Conservation (phyloP, 1,284 basidiomycete species). For the Wolfiporia cocos region DNA sequence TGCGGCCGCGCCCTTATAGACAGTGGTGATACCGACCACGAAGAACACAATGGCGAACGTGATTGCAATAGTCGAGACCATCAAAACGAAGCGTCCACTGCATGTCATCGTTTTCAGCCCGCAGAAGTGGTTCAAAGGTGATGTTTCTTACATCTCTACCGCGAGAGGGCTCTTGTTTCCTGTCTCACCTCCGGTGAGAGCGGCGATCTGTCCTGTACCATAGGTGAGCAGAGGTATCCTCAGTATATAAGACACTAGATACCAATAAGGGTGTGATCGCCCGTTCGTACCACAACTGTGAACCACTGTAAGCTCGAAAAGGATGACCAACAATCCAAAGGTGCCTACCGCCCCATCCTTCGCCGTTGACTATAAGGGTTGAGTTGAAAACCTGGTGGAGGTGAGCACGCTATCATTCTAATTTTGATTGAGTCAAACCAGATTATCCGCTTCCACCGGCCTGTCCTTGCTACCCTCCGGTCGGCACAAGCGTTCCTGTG, state of each 20-base stretch:
- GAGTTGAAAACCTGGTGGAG: conserved; percentile 55
- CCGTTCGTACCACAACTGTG: conserved; percentile 59
- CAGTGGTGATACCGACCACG: conserved; percentile 57
- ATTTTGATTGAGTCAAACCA: conserved; percentile 32
- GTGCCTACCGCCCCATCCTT: conserved; percentile 57
- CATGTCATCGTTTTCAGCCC: neutral
- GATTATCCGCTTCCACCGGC: conserved; percentile 59
- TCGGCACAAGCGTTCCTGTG: conserved; percentile 48
- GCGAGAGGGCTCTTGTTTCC: conserved; percentile 63
- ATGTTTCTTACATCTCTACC: conserved; percentile 49
- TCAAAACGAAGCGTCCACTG: conserved; percentile 53
- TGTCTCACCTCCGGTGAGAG: conserved; percentile 53
- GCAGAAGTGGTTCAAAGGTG: neutral
- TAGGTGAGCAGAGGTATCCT: conserved; percentile 3
- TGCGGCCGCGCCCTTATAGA: conserved; percentile 54
- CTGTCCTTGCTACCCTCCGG: conserved; percentile 40
- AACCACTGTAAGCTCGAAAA: neutral
- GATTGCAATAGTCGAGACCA: conserved; percentile 55
- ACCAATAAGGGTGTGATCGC: conserved; percentile 63
- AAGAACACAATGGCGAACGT: conserved; percentile 61
- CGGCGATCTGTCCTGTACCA: conserved; percentile 52
- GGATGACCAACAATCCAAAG: neutral
- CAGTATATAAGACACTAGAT: conserved; percentile 7
- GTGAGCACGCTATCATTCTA: conserved; percentile 1
- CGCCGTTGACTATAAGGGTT: conserved; percentile 61